phyloP scores from a whole-genome alignment of 2,329 filamentous ascomycete genomes.

The Pseudogymnoascus sp. region DNA sequence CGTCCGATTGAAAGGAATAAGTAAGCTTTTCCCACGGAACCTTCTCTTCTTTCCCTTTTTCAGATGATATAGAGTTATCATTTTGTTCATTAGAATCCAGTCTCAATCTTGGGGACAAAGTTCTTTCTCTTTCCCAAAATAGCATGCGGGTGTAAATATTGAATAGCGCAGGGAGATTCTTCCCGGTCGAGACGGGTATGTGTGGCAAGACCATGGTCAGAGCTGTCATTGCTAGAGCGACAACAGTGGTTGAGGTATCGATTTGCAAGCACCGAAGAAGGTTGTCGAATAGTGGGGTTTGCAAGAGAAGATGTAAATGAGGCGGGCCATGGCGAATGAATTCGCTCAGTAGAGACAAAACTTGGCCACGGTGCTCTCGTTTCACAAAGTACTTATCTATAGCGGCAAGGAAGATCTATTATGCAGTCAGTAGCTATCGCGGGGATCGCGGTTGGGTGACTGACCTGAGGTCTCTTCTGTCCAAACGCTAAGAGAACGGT shows the following conservation, averaged over 20 bases:
- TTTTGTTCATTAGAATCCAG: conserved; percentile 23
- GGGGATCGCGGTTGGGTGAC: conserved; percentile 7
- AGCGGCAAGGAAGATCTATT: conserved; percentile 55
- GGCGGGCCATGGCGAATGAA: conserved; percentile 72
- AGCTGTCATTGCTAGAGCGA: conserved; percentile 66
- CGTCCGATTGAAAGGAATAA: conserved; percentile 54
- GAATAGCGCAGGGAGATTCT: conserved; percentile 65
- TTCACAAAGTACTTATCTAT: conserved; percentile 59
- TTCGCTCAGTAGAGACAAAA: conserved; percentile 58
- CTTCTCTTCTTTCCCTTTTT: conserved; percentile 27
- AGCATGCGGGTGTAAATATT: conserved; percentile 72
- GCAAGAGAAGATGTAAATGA: conserved; percentile 63
- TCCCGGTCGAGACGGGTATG: conserved; percentile 63
- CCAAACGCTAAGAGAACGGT: conserved; percentile 41
- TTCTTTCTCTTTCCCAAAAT: conserved; percentile 57
- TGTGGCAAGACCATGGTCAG: conserved; percentile 77
- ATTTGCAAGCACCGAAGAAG: conserved; percentile 66
- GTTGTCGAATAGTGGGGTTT: conserved; percentile 64
- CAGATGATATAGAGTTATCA: conserved; percentile 27
- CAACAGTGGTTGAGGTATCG: conserved; percentile 67
- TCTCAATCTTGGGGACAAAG: conserved; percentile 12
- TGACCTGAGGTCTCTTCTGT: conserved; percentile 57
- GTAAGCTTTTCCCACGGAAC: conserved; percentile 55
- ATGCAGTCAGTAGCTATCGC: conserved; percentile 17
- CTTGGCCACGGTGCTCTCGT: conserved; percentile 53